Conservation (phyloP, 2,329 filamentous ascomycete species). For the Penicillium hesseltinei region DNA sequence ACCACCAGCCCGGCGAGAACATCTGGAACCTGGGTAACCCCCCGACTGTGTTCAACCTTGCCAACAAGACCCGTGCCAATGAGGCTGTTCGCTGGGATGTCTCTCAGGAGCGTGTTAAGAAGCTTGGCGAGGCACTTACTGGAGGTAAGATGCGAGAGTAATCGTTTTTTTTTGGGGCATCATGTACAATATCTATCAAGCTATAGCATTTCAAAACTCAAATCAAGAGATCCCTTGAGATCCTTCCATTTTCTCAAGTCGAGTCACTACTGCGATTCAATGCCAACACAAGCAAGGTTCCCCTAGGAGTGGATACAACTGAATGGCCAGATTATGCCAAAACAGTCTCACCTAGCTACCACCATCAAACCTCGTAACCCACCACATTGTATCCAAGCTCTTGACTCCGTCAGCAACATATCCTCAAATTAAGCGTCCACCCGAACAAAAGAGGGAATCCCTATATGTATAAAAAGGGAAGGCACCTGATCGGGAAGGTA, state of each 20-base stretch:
- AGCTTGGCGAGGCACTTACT: conserved; percentile 65
- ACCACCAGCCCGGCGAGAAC: conserved; percentile 44
- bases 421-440: neutral
- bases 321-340: neutral
- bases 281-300: neutral
- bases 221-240: conserved; percentile 1
- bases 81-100: conserved; percentile 41
- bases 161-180: conserved; percentile 7
- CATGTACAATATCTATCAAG: conserved; percentile 27
- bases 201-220: conserved; percentile 17
- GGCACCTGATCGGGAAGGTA: too few relatives aligned
- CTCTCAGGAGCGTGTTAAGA: conserved; percentile 59
- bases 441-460: neutral
- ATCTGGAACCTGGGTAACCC: conserved; percentile 53
- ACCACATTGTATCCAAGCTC: neutral
- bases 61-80: conserved; percentile 31
- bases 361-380: neutral
- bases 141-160: conserved; percentile 58
- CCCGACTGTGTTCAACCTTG: conserved; percentile 39
- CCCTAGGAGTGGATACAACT: neutral
- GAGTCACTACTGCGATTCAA: neutral
- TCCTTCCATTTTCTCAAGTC: neutral
- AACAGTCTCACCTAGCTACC: neutral
- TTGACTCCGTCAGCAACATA: neutral
- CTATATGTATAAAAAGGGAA: too few relatives aligned